Evolutionary conservation across 139 green algal genomes (phyloP).

Genomic region (Chlamydomonas urium): DNA sequence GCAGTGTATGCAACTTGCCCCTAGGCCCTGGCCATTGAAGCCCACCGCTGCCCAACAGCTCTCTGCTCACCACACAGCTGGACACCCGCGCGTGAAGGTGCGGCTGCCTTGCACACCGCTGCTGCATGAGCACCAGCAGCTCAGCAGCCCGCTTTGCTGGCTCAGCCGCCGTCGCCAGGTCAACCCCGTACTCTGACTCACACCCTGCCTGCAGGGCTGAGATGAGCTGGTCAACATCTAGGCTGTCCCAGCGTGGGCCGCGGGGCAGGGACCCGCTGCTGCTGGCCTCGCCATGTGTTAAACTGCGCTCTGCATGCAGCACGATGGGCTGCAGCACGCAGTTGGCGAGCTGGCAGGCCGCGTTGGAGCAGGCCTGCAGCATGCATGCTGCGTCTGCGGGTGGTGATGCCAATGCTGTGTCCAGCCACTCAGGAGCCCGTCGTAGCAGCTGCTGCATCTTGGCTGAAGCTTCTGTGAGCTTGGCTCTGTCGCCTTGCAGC

Average conservation of each 20-base stretch:
- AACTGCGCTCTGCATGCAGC: neutral
- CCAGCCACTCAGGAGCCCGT: neutral
- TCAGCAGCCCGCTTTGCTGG: neutral
- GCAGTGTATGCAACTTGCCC: neutral
- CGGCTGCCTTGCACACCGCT: neutral
- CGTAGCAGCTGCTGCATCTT: constrained; percentile 3
- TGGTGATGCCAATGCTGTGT: neutral
- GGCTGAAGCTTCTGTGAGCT: neutral
- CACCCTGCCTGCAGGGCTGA: neutral
- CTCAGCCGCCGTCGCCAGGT: neutral
- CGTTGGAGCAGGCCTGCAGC: neutral
- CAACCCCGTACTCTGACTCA: neutral
- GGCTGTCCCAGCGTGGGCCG: neutral
- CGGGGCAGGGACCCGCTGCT: neutral
- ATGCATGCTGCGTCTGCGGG: neutral
- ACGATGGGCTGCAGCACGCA: constrained; percentile 8
- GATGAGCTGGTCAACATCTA: neutral
- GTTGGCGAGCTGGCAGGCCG: constrained; percentile 1
- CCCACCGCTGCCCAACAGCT: neutral
- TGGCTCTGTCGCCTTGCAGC: too few relatives aligned
- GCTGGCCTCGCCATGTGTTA: constrained; percentile 2
- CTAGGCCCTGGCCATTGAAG: constrained; percentile 5
- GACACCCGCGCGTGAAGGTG: neutral
- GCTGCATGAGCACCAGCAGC: constrained; percentile 6
- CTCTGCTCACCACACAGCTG: neutral